Conservation (phyloP, 2,329 filamentous ascomycete genomes). For the Anthostomella pinea region DNA sequence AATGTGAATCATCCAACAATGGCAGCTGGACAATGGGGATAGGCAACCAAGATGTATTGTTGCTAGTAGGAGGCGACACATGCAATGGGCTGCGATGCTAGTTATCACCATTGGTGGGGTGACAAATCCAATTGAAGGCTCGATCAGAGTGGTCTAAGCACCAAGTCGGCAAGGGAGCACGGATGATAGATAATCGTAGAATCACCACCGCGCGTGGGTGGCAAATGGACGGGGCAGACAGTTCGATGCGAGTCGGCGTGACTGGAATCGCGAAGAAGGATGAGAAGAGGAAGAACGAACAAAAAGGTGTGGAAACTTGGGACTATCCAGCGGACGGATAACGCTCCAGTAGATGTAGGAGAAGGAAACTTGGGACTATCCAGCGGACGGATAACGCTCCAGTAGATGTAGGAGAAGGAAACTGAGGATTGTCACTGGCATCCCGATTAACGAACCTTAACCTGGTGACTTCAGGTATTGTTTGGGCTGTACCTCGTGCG, state of each 20-base stretch:
- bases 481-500: conserved; percentile 24
- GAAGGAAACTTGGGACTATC: no score
- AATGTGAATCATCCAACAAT: conserved; percentile 18
- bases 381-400: background rate
- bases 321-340: no score
- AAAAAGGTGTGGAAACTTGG: no score
- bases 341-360: background rate
- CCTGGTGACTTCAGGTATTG: conserved; percentile 15
- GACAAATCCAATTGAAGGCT: conserved; percentile 1
- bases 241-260: conserved; percentile 5
- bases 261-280: conserved; percentile 1
- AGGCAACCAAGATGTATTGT: conserved; percentile 13
- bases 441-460: conserved; percentile 7
- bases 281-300: conserved; percentile 7
- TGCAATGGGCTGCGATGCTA: no score
- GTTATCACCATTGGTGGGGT: conserved; percentile 3
- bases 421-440: background rate
- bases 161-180: conserved; percentile 10
- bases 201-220: background rate
- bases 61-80: no score
- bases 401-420: conserved; percentile 1
- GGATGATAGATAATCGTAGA: conserved; percentile 6
- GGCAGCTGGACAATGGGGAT: conserved; percentile 17
- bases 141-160: conserved; percentile 6
- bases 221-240: conserved; percentile 4